phyloP scores from a whole-genome alignment of 768 basidiomycete species.

The Peribolospora kevripleyi region DNA sequence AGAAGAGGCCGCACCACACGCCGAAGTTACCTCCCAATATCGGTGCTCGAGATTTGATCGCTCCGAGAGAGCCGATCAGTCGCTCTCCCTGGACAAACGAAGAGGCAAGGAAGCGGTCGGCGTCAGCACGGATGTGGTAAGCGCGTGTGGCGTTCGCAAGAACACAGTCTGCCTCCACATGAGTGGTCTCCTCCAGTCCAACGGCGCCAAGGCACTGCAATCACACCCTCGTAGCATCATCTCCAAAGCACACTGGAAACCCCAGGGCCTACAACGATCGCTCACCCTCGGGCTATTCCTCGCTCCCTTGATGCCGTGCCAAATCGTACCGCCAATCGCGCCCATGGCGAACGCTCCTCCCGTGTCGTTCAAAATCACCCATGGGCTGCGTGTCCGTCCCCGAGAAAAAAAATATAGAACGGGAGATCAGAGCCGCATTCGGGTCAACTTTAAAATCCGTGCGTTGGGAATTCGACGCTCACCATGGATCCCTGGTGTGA shows the following conservation, averaged over 20 bases:
- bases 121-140: not conserved
- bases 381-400: slow-evolving; percentile 37
- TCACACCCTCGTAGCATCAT: not conserved
- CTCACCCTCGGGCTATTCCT: slow-evolving; percentile 81
- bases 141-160: too few relatives aligned
- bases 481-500: slow-evolving; percentile 87
- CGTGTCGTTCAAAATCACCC: slow-evolving; percentile 96
- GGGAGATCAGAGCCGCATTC: not conserved
- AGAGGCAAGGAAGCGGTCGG: not conserved
- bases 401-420: slow-evolving; percentile 4
- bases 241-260: not conserved
- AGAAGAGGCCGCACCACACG: slow-evolving; percentile 69
- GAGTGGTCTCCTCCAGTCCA: not conserved
- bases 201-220: not conserved
- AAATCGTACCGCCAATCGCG: slow-evolving; percentile 87
- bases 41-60: slow-evolving; percentile 91
- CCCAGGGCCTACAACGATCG: not conserved
- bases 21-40: slow-evolving; percentile 74
- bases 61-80: slow-evolving; percentile 73
- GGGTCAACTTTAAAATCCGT: not conserved
- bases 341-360: slow-evolving; percentile 97
- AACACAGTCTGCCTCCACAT: not conserved
- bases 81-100: slow-evolving; percentile 50
- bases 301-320: slow-evolving; percentile 96
- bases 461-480: slow-evolving; percentile 9